Base-by-base conservation (phyloP, 2,329 filamentous ascomycete species). In the Hymenoscyphus repandus region DNA sequence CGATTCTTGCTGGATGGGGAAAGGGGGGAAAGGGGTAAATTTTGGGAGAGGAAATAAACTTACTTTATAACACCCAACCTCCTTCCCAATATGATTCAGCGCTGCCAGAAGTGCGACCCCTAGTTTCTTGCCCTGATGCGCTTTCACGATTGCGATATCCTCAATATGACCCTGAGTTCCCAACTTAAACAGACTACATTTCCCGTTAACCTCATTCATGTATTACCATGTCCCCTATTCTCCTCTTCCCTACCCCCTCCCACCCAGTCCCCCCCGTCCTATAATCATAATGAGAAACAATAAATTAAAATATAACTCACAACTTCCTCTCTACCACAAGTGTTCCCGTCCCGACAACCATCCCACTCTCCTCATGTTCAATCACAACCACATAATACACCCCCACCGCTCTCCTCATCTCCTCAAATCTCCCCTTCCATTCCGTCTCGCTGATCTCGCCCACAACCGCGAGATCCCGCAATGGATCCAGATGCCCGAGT, bases 41-140 rank as follows among this genome's bases (percentile, higher is more conserved):
- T 11, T 13, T n/a, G 7, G 20, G 22, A 20, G 17, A 6, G 38
- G 38, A 17, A 33, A n/a, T 6, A 9, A 20, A 33, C 54, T 15
- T 45, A 52, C 54, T 44, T 91, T 97, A 72, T 97, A 97, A 72
- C 91, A 96, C 48, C 91, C 92, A 50, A 92, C 85, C 68, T 88
- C 80, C 66, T 88, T 82, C 51, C 90, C 90, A 55, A 96, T 84
- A 67, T 79, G 85, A 72, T 96, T 91, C 66, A 97, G 78, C 6
- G 91, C 90, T 72, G 96, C 88, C 63, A 97, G 96, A 61, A 97
- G 86, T 59, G 88, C 79, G 65, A 96, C 74, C 5, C 92, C 92
- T 43, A 97, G 77, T 74, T 95, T 96, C 82, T 96, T 96, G 62
- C 92, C 92, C 70, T 96, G 92, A 72, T 96, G 90, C 63, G 92